These are phyloP conservation scores for Ogataea salicorniae DNA, from an alignment of 805 yeast genomes.

Conservation along the genomic window DNA sequence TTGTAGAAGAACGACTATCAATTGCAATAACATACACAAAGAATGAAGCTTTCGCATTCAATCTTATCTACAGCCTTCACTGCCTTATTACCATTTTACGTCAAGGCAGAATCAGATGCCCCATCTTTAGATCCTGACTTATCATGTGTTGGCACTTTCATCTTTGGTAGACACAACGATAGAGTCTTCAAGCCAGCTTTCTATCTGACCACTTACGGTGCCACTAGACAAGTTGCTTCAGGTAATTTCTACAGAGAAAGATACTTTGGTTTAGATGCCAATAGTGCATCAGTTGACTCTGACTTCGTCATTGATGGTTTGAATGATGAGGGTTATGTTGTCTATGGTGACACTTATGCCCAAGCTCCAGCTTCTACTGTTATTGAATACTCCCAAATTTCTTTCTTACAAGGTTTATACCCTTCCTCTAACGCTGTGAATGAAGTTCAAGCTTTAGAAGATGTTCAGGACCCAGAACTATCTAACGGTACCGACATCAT, in stretches of 20 bases:
- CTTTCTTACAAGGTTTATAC: slow-evolving; percentile 44
- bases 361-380: slow-evolving; percentile 34
- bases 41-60: slow-evolving; percentile 1
- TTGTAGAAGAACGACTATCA: no score
- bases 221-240: slow-evolving; percentile 30
- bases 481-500: slow-evolving; percentile 36
- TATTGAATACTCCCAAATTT: slow-evolving; percentile 35
- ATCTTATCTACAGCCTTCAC: not conserved
- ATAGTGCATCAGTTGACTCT: slow-evolving; percentile 20
- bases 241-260: slow-evolving; percentile 40
- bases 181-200: slow-evolving; percentile 42
- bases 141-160: slow-evolving; percentile 36
- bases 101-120: slow-evolving; percentile 16
- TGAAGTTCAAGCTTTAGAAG: slow-evolving; percentile 21
- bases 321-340: slow-evolving; percentile 32
- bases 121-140: slow-evolving; percentile 19
- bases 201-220: slow-evolving; percentile 40
- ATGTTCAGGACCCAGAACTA: slow-evolving; percentile 28
- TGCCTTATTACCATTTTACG: slow-evolving; percentile 4
- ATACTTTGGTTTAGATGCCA: slow-evolving; percentile 34
- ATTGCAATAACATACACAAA: not conserved
- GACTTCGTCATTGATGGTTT: slow-evolving; percentile 29
- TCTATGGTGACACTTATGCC: slow-evolving; percentile 33
- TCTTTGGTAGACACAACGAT: slow-evolving; percentile 47
- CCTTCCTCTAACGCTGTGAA: slow-evolving; percentile 35